Evolutionary conservation across 352 stramenopile genomes (phyloP), one percentile per base, ranked within the genome.

Genomic region (Globisporangium rhizosaccharum): DNA sequence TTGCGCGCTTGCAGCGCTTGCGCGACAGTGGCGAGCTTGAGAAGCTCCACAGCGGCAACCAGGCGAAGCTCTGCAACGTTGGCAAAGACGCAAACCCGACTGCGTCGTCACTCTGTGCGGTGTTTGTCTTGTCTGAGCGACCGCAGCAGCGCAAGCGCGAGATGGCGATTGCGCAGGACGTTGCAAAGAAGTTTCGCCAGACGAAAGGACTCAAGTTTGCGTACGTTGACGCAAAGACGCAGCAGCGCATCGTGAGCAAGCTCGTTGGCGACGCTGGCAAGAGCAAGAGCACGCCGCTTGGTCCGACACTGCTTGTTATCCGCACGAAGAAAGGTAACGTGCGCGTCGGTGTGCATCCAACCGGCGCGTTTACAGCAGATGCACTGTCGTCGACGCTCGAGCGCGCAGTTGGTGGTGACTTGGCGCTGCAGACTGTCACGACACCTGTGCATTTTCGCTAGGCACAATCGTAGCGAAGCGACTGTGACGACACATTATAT

Each of bases 31-130:
- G 81, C 9, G 79, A 85, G 49, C 63, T 94, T 44, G 84, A 94
- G 53, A 83, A 85, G 59, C 62, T 94, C 51, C 75, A 94, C 52
- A 61, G 65, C 18, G 74, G 81, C 20, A 94, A 91, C 61, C 76
- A 87, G 60, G 84, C 69, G 25, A 85, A 84, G 57, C 58, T 94
- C 33, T 94, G 84, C 69, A 90, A 90, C 46, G 57, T 92, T 28
- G 84, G 84, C 39, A 81, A 83, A 41, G 62, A 86, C 7, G 78
- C 76, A 6, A 79, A 83, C 48, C 67, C 79, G 8, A 59, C 51
- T 10, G 52, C 66, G n/a, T 83, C 79, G 25, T 79, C 78, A 28
- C 45, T 90, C 9, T 94, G 84, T 51, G 76, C 71, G 1, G 66
- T 94, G 23, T 94, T 94, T 48, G 76, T 92, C 25, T 52, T 91